Base-by-base conservation (phyloP, 371 early-diverging fungal genomes). In the Mortierella sp. region DNA sequence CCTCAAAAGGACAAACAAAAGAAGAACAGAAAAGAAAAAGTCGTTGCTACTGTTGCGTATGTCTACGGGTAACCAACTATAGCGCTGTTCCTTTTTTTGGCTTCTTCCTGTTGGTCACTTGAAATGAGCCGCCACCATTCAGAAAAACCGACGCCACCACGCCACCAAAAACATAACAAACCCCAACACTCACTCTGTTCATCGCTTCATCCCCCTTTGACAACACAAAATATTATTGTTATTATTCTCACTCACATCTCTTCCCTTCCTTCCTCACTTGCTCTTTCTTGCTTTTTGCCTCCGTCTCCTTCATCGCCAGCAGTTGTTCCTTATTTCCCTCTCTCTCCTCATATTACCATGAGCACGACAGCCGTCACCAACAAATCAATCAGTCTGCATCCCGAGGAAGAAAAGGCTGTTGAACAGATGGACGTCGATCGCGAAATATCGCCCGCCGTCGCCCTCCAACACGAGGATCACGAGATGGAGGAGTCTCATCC, bases 401-500 rank as follows among this genome's bases (percentile, higher is more conserved):
- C 64, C 9, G 65, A 50, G 14, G 70, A 44, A 24, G 64, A 41
- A 44, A 41, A 50, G 14, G 10, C 16, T 37, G 52, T 29, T 44
- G 53, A 70, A 41, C 70, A 69, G 8, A 75, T 75, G 75, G 75
- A 75, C 41, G 40, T 75, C 24, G 76, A 69, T 64, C 69, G 34
- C 29, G 44, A 45, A 44, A n/a, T 45, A 55, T 39, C 47, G 8
- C n/a, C 29, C 22, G 31, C 26, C 43, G 37, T 22, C 8, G 45
- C 58, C 19, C 37, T 45, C 14, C 70, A 58, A 45, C 45, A 47
- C 47, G 71, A 50, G 19, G 71, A 64, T 39, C 70, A 44, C 43
- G 70, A 70, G n/a, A 58, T 70, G 70, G 16, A 44, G 39, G 52
- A 47, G 9, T 9, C 40, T n/a, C 68, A 48, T n/a, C 41, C 39